Conservation (phyloP, 805 yeast genomes). For the Yamadazyma phyllophila region DNA sequence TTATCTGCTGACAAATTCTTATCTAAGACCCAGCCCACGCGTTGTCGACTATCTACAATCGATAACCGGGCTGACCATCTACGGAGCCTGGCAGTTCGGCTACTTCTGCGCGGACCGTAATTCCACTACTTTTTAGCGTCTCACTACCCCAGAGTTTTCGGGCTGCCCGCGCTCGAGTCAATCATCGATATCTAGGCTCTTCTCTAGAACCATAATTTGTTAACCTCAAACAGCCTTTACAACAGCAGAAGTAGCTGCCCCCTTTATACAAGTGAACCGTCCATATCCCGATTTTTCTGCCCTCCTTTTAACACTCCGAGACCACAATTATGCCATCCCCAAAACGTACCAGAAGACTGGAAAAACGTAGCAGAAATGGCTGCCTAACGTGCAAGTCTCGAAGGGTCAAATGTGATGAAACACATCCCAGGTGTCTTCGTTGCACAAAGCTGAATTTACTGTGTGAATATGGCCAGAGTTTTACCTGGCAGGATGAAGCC, state of each 20-base stretch:
- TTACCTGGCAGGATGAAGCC: slow-evolving; percentile 40
- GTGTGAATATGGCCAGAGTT: slow-evolving; percentile 18
- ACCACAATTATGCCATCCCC: not conserved
- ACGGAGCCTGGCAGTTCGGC: no score
- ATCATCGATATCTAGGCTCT: not conserved
- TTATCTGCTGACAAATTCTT: no score
- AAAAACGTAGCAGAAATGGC: slow-evolving; percentile 21
- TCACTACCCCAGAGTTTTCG: not conserved
- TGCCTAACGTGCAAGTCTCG: slow-evolving; percentile 16
- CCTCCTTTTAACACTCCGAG: not conserved
- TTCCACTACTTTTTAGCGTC: not conserved
- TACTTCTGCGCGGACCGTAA: no score
- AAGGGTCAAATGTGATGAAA: slow-evolving; percentile 22
- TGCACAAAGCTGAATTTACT: slow-evolving; percentile 23
- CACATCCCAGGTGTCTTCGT: slow-evolving; percentile 28
- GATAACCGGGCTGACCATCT: no score
- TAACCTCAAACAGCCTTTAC: no score
- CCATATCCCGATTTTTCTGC: no score
- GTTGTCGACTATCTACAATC: no score
- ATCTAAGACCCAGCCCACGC: no score
- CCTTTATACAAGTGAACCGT: no score
- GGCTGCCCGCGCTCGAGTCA: not conserved
- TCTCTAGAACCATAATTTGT: no score
- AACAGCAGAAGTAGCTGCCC: no score
- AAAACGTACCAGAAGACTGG: slow-evolving; percentile 7